phyloP scores from a whole-genome alignment of 2,329 filamentous ascomycete species.

The Scedosporium minutisporum region DNA sequence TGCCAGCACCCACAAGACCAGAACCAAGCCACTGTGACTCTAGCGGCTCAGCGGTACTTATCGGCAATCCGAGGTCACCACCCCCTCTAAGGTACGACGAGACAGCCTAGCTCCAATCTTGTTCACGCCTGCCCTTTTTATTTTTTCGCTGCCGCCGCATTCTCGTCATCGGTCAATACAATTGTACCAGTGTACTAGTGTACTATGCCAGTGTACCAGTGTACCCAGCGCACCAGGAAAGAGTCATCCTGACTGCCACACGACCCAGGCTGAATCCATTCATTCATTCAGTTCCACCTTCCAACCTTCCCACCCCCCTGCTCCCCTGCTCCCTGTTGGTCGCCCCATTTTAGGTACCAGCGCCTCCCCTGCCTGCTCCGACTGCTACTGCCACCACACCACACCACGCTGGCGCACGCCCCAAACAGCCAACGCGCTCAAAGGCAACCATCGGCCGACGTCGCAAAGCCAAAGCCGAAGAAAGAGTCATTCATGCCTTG shows the following conservation, averaged over 20 bases:
- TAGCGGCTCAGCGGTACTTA: neutral
- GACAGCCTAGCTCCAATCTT: slow-evolving; percentile 7
- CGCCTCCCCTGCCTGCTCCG: neutral
- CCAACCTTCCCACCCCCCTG: neutral
- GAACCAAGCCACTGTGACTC: slow-evolving; percentile 3
- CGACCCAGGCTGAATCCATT: slow-evolving; percentile 6
- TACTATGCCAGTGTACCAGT: too few relatives aligned
- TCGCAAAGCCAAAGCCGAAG: slow-evolving; percentile 2
- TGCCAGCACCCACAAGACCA: slow-evolving; percentile 1
- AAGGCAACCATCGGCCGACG: slow-evolving; percentile 8
- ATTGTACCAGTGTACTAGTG: neutral
- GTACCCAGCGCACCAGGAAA: neutral
- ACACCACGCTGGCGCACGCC: neutral
- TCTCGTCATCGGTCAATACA: neutral
- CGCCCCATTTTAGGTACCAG: slow-evolving; percentile 5
- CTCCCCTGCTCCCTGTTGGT: neutral
- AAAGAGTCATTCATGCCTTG: slow-evolving; percentile 5
- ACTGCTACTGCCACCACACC: neutral
- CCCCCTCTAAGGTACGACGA: neutral
- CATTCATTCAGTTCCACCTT: neutral
- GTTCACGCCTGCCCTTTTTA: neutral
- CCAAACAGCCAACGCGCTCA: neutral
- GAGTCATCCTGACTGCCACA: slow-evolving; percentile 7
- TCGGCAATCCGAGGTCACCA: slow-evolving; percentile 6
- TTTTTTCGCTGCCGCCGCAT: slow-evolving; percentile 3